Base-by-base conservation (phyloP, 441 rosid species). In the Pelargonium exstipulatum region DNA sequence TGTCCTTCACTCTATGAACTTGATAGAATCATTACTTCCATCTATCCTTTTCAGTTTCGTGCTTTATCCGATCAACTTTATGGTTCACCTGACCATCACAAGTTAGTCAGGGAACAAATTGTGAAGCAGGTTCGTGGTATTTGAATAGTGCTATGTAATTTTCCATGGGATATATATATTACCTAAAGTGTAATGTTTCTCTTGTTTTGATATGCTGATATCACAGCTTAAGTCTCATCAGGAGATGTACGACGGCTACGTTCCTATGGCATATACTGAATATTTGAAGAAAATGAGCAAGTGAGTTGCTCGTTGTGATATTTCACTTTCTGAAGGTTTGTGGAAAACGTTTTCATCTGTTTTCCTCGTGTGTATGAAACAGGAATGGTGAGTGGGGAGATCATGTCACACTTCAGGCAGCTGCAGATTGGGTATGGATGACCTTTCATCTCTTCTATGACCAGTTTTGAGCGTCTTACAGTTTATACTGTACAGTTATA, bases 11-110 rank as follows among this genome's bases (percentile, higher is more conserved):
- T 5, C 8, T 51, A 14, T n/a, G 16, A 20, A 51, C 58, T 20
- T 57, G 6, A 20, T 57, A 18, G 22, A 70, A 65, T 69, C 45
- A 20, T 60, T 65, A 24, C 26, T 61, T 43, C 60, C 43, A 22
- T 18, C 5, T 69, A 37, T 75, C 55, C 40, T 75, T 60, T 72
- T 61, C 88, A 94, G 99, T 94, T 94, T 77, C 88, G 98, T 37
- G 85, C 99, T 65, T 72, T 90, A 69, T 91, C 97, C 61, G 97
- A 92, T 74, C 99, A 95, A 81, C 88, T 92, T 61, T 95, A 92
- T 74, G 89, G 90, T 53, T 83, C 97, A 69, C 66, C 95, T 57
- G 92, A 90, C 35, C 84, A 88, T 75, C 99, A 92, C 76, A 83
- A 75, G 67, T 69, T 72, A 78, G 95, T 92, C 68, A 87, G 99